Percentiles rank a stretch among this genome's conserved stretches.
Conservation (phyloP, 345 rosid genomes). For the Cardamine resedifolia region DNA sequence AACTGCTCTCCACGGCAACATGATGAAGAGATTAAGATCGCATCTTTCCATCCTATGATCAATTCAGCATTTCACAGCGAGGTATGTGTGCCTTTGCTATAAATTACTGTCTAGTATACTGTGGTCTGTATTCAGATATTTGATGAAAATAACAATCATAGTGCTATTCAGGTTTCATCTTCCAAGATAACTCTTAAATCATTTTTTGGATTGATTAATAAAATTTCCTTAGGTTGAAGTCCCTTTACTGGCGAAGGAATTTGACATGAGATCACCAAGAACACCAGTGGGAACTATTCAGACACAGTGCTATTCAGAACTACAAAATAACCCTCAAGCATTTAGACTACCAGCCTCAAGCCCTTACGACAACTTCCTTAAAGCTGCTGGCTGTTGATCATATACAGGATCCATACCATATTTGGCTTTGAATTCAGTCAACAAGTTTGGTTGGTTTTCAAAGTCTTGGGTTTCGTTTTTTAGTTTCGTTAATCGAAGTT, state of each 20-base stretch:
- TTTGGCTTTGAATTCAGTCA: constrained; percentile 4
- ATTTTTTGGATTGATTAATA: not conserved
- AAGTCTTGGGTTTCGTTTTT: constrained; percentile 19
- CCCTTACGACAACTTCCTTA: constrained; percentile 42
- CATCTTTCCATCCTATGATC: constrained; percentile 30
- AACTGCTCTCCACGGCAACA: constrained; percentile 37
- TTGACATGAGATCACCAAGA: constrained; percentile 34
- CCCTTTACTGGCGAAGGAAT: constrained; percentile 46
- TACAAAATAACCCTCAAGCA: constrained; percentile 20
- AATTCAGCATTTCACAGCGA: constrained; percentile 35
- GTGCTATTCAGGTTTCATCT: not conserved
- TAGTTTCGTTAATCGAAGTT: constrained; percentile 18
- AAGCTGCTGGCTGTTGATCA: constrained; percentile 47
- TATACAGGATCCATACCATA: not conserved
- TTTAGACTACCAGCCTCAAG: constrained; percentile 41
- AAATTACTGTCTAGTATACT: not conserved
- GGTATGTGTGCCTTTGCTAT: constrained; percentile 25
- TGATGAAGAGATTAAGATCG: constrained; percentile 38
- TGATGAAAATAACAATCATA: not conserved
- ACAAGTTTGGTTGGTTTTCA: constrained; percentile 21
- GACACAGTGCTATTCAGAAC: constrained; percentile 36
- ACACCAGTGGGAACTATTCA: constrained; percentile 32
- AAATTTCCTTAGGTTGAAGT: constrained; percentile 51
- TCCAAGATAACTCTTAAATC: constrained; percentile 1
- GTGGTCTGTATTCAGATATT: not conserved